Evolutionary conservation across 129 eudicot species (phyloP).

Genomic region (Cynara cardunculus): DNA sequence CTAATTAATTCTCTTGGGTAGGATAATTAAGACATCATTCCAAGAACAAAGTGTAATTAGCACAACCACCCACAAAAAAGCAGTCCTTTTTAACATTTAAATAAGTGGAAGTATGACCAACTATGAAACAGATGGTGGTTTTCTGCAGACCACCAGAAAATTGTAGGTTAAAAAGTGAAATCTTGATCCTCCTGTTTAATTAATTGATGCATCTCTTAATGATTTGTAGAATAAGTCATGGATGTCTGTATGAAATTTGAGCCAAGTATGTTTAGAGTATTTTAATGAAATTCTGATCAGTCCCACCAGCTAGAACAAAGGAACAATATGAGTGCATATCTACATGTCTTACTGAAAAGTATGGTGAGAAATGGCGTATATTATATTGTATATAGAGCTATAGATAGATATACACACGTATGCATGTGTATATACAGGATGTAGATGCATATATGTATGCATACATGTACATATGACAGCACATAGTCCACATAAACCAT

Average conservation of each 20-base stretch:
- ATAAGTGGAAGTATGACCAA: neutral
- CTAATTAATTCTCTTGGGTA: slow-evolving; percentile 10
- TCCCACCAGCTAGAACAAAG: neutral
- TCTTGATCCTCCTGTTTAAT: neutral
- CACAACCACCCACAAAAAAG: slow-evolving; percentile 6
- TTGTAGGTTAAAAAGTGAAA: neutral
- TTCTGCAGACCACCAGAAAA: neutral
- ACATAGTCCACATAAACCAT: slow-evolving; percentile 35
- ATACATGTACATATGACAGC: slow-evolving; percentile 25
- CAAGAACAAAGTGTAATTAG: neutral
- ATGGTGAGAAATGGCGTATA: neutral
- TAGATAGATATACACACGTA: no score
- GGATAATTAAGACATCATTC: slow-evolving; percentile 2
- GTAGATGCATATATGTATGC: neutral
- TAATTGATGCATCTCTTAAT: neutral
- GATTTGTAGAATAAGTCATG: neutral
- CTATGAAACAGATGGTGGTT: neutral
- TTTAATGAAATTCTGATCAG: neutral
- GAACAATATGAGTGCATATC: neutral
- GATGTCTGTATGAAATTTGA: neutral
- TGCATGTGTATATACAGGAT: neutral
- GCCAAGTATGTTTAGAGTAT: neutral
- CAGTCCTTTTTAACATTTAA: neutral
- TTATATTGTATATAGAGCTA: no score
- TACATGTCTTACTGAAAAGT: neutral